Base-by-base conservation (phyloP, 1,284 basidiomycete genomes). In the Rugosomyces carneus region DNA sequence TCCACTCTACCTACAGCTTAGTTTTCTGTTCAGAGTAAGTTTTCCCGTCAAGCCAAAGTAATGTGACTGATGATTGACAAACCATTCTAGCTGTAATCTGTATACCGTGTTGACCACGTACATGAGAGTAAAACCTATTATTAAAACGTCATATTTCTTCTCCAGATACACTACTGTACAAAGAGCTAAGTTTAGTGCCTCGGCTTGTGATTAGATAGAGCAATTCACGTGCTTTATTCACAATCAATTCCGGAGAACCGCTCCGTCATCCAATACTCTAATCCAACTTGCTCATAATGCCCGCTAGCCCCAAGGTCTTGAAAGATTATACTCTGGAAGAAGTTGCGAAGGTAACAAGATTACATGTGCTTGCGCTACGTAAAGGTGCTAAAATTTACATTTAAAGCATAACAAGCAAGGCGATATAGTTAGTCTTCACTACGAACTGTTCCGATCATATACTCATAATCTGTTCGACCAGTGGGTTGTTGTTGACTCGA, bases 401-500 rank as follows among this genome's bases (percentile, higher is more conserved):
- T 29, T 18, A 8, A 53, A 90, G 86, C 89, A 91, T 66, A 85
- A 87, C 71, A 81, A 78, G 60, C 73, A 78, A 53, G 85, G 80
- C 26, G 80, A 89, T 62, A 62, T 91, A 52, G 81, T 80, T 49
- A 56, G 73, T 57, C 1, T 29, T 15, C 5, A 34, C 16, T 37
- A n/a, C n/a, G 7, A 24, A 21, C 10, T 36, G 10, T 23, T 15
- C 23, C 5, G 10, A 18, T 18, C 27, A n/a, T 27, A n/a, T 18
- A 13, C 18, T 44, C 13, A 40, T 9, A 35, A 35, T 10, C 26
- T 32, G 11, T 21, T 16, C n/a, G 13, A 15, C 31, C 6, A 44
- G 79, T 89, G 85, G 85, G 70, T 89, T 57, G 73, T 88, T 50
- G 76, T 91, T 60, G 87, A 91, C 62, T 75, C 81, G 0, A 81